These are phyloP conservation scores for Sinapis alba DNA, from an alignment of 441 rosid genomes.

Conservation along the genomic window DNA sequence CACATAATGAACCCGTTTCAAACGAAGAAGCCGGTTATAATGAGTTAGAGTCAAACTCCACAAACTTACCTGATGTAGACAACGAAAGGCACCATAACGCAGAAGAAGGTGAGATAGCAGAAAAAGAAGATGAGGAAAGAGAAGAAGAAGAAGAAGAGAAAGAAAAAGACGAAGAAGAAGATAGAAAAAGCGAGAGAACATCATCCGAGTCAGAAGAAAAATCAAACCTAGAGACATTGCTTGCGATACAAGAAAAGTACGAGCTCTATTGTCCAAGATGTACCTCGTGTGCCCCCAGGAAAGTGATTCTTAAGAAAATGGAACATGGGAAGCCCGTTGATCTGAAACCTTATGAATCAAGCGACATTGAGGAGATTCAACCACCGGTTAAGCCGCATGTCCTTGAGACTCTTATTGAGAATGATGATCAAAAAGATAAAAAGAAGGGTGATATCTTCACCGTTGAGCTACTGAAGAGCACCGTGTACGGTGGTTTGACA, in stretches of 20 bases:
- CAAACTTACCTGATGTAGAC: constrained; percentile 7
- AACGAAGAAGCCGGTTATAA: neutral
- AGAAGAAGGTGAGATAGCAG: no score
- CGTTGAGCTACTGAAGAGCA: constrained; percentile 60
- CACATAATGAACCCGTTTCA: no score
- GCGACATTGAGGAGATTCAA: constrained; percentile 15
- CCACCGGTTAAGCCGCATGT: constrained; percentile 25
- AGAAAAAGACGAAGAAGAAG: neutral
- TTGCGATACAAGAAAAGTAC: constrained; percentile 74
- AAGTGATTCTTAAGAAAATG: constrained; percentile 20
- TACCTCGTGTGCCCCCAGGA: constrained; percentile 63
- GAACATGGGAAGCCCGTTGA: constrained; percentile 13
- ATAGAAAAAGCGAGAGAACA: neutral
- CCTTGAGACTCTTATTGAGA: neutral
- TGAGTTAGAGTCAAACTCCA: constrained; percentile 23
- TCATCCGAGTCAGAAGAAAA: constrained; percentile 30
- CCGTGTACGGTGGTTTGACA: constrained; percentile 78
- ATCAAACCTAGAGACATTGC: constrained; percentile 60
- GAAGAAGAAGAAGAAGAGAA: neutral
- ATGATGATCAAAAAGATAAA: constrained; percentile 2
- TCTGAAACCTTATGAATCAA: neutral
- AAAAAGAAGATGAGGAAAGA: no score
- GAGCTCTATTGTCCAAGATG: constrained; percentile 85
- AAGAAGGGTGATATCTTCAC: neutral
- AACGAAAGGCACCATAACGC: neutral